Conservation (phyloP, 108 stramenopile species). For the Asterionellopsis glacialis region DNA sequence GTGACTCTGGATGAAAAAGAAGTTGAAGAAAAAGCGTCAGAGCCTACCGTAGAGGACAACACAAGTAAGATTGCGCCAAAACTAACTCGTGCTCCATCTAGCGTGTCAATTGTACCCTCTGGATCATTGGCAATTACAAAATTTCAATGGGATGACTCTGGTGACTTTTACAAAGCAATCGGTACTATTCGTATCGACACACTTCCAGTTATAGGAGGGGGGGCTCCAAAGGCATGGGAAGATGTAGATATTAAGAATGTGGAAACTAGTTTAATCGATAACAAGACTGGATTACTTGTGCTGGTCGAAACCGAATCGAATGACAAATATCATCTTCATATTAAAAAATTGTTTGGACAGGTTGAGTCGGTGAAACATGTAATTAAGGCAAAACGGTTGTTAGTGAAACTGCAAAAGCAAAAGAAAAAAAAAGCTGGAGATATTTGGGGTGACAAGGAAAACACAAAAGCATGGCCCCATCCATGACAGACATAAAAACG, state of each 20-base stretch:
- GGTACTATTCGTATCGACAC: constrained; percentile 73
- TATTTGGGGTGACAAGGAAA: background rate
- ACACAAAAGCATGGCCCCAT: constrained; percentile 1
- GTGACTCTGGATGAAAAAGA: constrained; percentile 21
- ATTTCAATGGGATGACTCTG: constrained; percentile 84
- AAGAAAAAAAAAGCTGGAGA: background rate
- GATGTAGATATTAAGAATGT: constrained; percentile 24
- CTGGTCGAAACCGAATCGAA: constrained; percentile 15
- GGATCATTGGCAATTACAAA: constrained; percentile 29
- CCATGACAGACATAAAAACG: no score
- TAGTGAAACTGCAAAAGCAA: constrained; percentile 54
- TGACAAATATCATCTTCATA: constrained; percentile 45
- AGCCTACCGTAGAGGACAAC: background rate
- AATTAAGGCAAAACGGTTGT: constrained; percentile 48
- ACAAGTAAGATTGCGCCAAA: background rate
- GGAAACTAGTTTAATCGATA: constrained; percentile 33
- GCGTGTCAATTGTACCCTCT: background rate
- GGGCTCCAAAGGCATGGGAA: background rate
- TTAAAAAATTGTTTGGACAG: constrained; percentile 53
- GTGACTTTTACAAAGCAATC: constrained; percentile 39
- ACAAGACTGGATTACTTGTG: constrained; percentile 36
- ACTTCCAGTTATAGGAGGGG: constrained; percentile 27
- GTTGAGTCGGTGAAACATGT: constrained; percentile 46
- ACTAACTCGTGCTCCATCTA: background rate
- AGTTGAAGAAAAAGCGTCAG: constrained; percentile 1